Conservation (phyloP, 805 yeast genomes). For the Teunomyces panamensis region DNA sequence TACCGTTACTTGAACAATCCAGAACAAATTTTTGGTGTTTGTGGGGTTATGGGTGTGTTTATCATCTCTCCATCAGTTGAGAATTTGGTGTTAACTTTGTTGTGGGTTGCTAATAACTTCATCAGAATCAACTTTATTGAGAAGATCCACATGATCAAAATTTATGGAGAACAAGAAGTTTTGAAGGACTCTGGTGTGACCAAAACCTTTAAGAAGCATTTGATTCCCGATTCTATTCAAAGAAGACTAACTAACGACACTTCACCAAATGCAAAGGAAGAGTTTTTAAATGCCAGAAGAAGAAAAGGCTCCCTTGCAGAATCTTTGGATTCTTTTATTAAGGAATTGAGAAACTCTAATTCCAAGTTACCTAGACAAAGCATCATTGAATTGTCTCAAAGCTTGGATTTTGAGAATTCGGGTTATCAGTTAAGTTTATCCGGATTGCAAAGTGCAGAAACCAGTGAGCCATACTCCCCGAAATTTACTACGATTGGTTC, state of each 20-base stretch:
- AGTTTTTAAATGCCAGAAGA: constrained; percentile 13
- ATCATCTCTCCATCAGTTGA: constrained; percentile 54
- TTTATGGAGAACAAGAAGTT: constrained; percentile 66
- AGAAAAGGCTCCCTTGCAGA: constrained; percentile 39
- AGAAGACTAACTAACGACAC: constrained; percentile 21
- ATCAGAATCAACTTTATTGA: constrained; percentile 72
- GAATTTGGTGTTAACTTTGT: constrained; percentile 47
- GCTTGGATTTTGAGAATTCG: constrained; percentile 35
- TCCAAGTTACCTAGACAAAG: constrained; percentile 32
- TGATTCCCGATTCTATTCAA: constrained; percentile 37
- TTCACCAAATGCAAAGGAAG: constrained; percentile 9
- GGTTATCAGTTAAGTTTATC: constrained; percentile 28
- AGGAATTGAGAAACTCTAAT: constrained; percentile 36
- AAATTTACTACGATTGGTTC: constrained; percentile 41
- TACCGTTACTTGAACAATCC: constrained; percentile 82
- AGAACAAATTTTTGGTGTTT: constrained; percentile 72
- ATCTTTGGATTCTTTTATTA: constrained; percentile 46
- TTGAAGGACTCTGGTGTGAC: constrained; percentile 52
- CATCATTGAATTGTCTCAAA: constrained; percentile 38
- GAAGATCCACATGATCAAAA: constrained; percentile 70
- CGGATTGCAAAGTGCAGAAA: constrained; percentile 13
- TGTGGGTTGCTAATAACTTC: constrained; percentile 66
- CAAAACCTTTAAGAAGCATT: constrained; percentile 41
- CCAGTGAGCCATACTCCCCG: constrained; percentile 8
- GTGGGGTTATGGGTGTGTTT: constrained; percentile 77